Percentiles rank a stretch among this genome's conserved stretches.
phyloP scores from a whole-genome alignment of 129 eudicot species.

The Silybum marianum region DNA sequence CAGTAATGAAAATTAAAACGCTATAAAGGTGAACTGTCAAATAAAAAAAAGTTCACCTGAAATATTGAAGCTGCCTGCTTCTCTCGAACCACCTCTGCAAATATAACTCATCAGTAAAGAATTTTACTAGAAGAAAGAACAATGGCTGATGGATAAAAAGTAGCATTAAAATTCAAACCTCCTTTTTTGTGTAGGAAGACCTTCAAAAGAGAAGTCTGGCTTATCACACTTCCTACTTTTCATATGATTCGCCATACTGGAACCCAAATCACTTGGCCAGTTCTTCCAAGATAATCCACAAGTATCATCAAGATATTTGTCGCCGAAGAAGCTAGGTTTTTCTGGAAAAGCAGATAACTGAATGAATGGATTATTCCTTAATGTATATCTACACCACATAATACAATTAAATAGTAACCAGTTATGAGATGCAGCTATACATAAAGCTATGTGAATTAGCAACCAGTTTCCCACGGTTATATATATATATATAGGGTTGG shows the following conservation, averaged over 20 bases:
- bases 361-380: slow-evolving; percentile 21
- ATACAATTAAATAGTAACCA: slow-evolving; percentile 1
- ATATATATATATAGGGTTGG: no score
- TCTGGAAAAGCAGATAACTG: slow-evolving; percentile 32
- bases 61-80: slow-evolving; percentile 26
- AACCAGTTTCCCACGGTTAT: background rate
- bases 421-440: background rate
- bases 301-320: slow-evolving; percentile 43
- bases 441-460: background rate
- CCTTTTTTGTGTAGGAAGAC: slow-evolving; percentile 30
- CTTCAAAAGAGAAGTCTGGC: slow-evolving; percentile 44
- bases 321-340: slow-evolving; percentile 42
- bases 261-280: slow-evolving; percentile 40
- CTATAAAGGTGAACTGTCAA: background rate
- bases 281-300: slow-evolving; percentile 42
- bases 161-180: slow-evolving; percentile 28
- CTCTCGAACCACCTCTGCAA: slow-evolving; percentile 38
- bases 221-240: slow-evolving; percentile 37
- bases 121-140: background rate
- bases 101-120: slow-evolving; percentile 24
- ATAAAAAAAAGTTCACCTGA: slow-evolving; percentile 22
- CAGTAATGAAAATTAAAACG: background rate
- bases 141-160: background rate
- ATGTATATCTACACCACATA: slow-evolving; percentile 8
- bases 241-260: slow-evolving; percentile 34